Evolutionary conservation across 2,329 filamentous ascomycete genomes (phyloP), one percentile per base, ranked within the genome.

Genomic region (Aquanectria penicillioides): DNA sequence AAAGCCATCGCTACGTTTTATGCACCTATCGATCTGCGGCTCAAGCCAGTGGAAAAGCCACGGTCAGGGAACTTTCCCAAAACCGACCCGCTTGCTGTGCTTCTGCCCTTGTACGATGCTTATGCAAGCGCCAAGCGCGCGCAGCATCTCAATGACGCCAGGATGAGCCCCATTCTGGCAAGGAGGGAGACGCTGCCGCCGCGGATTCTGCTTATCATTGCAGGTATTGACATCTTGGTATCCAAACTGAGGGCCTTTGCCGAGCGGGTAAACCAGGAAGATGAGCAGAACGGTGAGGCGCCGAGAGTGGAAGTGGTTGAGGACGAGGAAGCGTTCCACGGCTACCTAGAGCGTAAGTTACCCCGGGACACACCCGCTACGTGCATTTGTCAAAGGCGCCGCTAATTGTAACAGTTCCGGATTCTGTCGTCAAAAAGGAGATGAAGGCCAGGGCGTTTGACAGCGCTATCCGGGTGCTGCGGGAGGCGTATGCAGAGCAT

Each of bases 41-140:
- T 76, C 0, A 68, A 67, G 13, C 79, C 80, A 0, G 69, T 69
- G 64, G 66, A 77, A 33, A 83, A 83, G 61, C 77, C 76, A 0
- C 72, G 66, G 9, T 76, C 69, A 1, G 52, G 41, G 8, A 61
- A 28, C 0, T 60, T 73, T 71, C 77, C 78, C 1, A 67, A 68
- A 18, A 69, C 56, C 1, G 80, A 83, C 52, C 78, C 78, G 0
- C 26, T 78, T 13, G 55, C 59, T 0, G 74, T 77, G 13, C 54
- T 83, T 44, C 49, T 74, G 20, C 77, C 77, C 1, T 64, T 83
- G 8, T 80, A 77, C 37, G 78, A 83, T 62, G 67, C 78, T 0
- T 83, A 83, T 57, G 73, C 76, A 1, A 75, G 65, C 4, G 69
- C 69, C 2, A 68, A 60, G 10, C 65, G 74, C 6, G 59, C 47